Evolutionary conservation across 768 basidiomycete genomes (phyloP), one percentile per base, ranked within the genome.

Genomic region (Dioszegia hungarica): DNA sequence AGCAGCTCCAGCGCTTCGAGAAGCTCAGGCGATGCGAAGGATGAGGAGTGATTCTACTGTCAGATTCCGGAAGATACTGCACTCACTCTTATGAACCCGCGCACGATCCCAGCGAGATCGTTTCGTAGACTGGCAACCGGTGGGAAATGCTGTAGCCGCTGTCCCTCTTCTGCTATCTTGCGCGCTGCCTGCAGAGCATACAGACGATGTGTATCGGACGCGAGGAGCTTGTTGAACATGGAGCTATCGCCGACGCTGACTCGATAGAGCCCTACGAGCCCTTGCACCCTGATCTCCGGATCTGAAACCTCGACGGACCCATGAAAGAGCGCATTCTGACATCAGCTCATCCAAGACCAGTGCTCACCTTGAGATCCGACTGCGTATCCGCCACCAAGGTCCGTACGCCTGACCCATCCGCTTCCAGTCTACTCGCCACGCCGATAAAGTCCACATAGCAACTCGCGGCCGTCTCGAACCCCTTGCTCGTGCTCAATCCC

Each of bases 361-460:
- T 9, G 65, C 68, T 60, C 62, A 87, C 90, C 82, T 86, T 87
- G 59, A 93, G 80, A 55, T 92, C 90, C 61, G 86, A 85, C 0
- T 86, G 87, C 9, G 89, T 77, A 66, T 93, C 90, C 28, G 78
- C 76, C 0, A 87, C 87, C 28, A 90, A 77, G 15, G 83, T 76
- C 17, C 84, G 81, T 25, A 91, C 67, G 4, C 88, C 83, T 1
- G 72, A 58, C 15, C 82, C 67, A 10, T 81, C 80, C 72, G 78
- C 43, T 59, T 74, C 66, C 77, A 80, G 70, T 78, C 80, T 67
- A 78, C 81, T 75, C 22, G 86, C 88, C 2, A 85, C 87, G 48
- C 85, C 82, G 71, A 88, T 87, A 31, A 90, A 78, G 67, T 93
- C 90, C 38, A 90, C 79, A 34, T 83, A 83, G 71, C 88, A 89